Evolutionary conservation across 345 rosid genomes (phyloP).

Genomic region (Anacardium occidentale): DNA sequence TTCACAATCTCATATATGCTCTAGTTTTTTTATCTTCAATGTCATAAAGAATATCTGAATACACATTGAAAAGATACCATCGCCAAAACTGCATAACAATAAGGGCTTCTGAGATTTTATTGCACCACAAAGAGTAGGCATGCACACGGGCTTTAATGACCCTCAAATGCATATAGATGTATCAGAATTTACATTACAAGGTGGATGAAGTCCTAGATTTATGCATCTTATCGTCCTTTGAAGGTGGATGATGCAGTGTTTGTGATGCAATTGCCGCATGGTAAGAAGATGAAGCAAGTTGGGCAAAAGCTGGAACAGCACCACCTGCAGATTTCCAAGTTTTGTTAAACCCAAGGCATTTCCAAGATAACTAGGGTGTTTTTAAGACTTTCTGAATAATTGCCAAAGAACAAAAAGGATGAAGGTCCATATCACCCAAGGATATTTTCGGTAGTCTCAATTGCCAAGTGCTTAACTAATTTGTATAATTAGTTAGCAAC

Average conservation of each 20-base stretch:
- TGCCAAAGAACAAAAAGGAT: neutral
- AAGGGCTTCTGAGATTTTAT: too few relatives aligned
- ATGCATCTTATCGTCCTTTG: conserved; percentile 51
- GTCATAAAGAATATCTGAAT: too few relatives aligned
- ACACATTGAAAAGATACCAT: too few relatives aligned
- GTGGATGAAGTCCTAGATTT: conserved; percentile 56
- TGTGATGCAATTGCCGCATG: conserved; percentile 61
- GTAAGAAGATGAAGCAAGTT: conserved; percentile 79
- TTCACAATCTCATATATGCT: too few relatives aligned
- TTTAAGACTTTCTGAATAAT: neutral
- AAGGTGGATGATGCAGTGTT: conserved; percentile 35
- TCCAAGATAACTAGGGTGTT: neutral
- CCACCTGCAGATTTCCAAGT: conserved; percentile 55
- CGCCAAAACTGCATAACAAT: too few relatives aligned
- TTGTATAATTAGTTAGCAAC: neutral
- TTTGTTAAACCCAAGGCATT: neutral
- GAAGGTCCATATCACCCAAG: neutral
- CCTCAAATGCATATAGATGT: neutral
- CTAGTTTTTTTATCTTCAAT: too few relatives aligned
- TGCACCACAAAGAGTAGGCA: neutral
- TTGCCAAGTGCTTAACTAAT: neutral
- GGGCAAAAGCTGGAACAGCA: conserved; percentile 77
- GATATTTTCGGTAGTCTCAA: neutral
- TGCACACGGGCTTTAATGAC: neutral
- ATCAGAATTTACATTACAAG: conserved; percentile 27